phyloP scores from a whole-genome alignment of 2,329 filamentous ascomycete species.

The Xylaria sp. region DNA sequence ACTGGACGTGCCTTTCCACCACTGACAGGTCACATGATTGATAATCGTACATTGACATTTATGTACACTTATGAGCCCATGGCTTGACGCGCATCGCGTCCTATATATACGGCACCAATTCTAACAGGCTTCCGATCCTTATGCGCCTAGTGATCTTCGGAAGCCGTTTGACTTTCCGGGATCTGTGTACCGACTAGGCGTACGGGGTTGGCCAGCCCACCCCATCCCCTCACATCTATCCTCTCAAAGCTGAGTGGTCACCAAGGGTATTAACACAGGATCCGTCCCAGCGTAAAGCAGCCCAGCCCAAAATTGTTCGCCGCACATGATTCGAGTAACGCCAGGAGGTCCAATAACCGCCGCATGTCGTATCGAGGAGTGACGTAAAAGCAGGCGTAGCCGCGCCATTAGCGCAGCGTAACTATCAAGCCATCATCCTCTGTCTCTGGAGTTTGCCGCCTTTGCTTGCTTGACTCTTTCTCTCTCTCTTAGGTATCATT shows the following conservation, averaged over 20 bases:
- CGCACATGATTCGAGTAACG: too few relatives aligned
- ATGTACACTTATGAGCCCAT: neutral
- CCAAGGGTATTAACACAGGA: neutral
- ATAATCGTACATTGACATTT: neutral
- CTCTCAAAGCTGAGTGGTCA: neutral
- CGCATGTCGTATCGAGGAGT: neutral
- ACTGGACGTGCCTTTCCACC: neutral
- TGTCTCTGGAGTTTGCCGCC: neutral
- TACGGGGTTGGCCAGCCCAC: neutral
- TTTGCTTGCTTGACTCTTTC: neutral
- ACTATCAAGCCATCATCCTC: neutral
- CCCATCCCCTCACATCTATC: neutral
- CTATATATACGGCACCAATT: neutral
- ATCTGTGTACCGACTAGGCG: neutral
- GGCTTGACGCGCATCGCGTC: neutral
- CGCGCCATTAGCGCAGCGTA: neutral
- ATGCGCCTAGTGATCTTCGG: neutral
- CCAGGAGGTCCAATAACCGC: neutral
- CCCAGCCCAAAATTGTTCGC: too few relatives aligned
- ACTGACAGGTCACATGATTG: neutral
- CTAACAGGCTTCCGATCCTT: neutral
- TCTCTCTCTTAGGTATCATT: neutral
- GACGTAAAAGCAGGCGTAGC: neutral
- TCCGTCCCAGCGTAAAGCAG: too few relatives aligned
- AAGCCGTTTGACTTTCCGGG: neutral